phyloP scores from a whole-genome alignment of 2,329 filamentous ascomycete genomes.

The Pestalotiopsis sp. region DNA sequence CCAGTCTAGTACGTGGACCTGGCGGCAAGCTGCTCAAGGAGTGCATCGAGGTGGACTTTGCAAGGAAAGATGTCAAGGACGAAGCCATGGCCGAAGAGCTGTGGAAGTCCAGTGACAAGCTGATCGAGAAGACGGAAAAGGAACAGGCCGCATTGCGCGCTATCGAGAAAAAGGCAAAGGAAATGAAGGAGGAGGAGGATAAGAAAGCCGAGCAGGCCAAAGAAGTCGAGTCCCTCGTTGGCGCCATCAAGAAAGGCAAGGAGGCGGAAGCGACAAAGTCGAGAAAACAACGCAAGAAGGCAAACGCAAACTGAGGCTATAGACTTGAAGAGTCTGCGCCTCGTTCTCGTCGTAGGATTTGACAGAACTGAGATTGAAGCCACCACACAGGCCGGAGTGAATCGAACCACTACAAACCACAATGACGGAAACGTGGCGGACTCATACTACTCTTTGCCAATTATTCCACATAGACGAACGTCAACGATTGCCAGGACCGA shows the following conservation, averaged over 20 bases:
- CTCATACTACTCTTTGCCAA: too few species aligned
- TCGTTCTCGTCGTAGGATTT: too few species aligned
- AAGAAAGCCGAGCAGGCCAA: conserved; percentile 32
- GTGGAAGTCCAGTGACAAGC: conserved; percentile 86
- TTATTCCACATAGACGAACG: too few species aligned
- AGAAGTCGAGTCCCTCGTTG: conserved; percentile 29
- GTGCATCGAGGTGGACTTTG: conserved; percentile 75
- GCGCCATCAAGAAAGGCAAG: conserved; percentile 37
- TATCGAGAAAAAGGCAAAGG: conserved; percentile 42
- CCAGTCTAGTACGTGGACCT: conserved; percentile 62
- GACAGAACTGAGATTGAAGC: too few species aligned
- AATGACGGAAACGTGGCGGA: too few species aligned
- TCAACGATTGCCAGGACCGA: too few species aligned
- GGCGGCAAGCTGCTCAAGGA: conserved; percentile 86
- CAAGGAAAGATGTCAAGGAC: conserved; percentile 74
- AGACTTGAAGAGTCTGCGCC: neutral
- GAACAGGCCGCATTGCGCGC: conserved; percentile 60
- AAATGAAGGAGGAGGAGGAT: conserved; percentile 33
- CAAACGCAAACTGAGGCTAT: conserved; percentile 21
- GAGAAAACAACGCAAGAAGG: conserved; percentile 34
- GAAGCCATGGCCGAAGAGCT: conserved; percentile 81
- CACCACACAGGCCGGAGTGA: too few species aligned
- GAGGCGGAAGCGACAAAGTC: conserved; percentile 35
- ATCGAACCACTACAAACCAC: too few species aligned
- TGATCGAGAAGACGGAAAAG: conserved; percentile 83